phyloP scores from a whole-genome alignment of 441 rosid species.

The Erysimum cheiri region DNA sequence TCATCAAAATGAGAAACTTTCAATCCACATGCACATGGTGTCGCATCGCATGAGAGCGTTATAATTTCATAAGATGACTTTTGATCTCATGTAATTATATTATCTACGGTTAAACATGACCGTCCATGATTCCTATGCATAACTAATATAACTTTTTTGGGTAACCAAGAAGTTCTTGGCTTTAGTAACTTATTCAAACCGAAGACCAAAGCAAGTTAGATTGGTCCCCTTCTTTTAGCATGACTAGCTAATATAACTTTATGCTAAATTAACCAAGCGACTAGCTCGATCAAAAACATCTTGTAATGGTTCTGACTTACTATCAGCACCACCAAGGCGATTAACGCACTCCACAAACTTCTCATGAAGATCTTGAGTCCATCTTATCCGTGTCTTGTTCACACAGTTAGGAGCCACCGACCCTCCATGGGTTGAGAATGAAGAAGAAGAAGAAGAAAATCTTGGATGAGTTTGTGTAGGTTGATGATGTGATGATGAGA shows the following conservation, averaged over 20 bases:
- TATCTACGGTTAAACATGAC: conserved; percentile 2
- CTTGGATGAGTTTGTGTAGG: conserved; percentile 50
- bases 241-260: not conserved
- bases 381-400: conserved; percentile 77
- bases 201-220: conserved; percentile 3
- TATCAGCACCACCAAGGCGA: conserved; percentile 86
- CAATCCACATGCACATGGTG: conserved; percentile 5
- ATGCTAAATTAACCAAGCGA: not conserved
- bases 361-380: conserved; percentile 97
- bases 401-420: conserved; percentile 32
- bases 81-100: conserved; percentile 16
- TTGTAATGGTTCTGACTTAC: conserved; percentile 52
- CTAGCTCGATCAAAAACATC: not conserved
- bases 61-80: conserved; percentile 3
- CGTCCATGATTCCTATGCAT: conserved; percentile 25
- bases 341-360: conserved; percentile 82
- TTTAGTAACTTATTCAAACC: not conserved
- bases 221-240: conserved; percentile 1
- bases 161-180: not conserved
- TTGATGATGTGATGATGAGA: conserved; percentile 45
- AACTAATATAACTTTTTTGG: not conserved
- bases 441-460: conserved; percentile 43
- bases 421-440: conserved; percentile 37
- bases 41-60: conserved; percentile 16
- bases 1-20: conserved; percentile 1